A percentile compares a stretch with the other conserved stretches of the same genome.
Conservation (phyloP, 2,329 filamentous ascomycete genomes). For the Phaeosphaeria sp. region DNA sequence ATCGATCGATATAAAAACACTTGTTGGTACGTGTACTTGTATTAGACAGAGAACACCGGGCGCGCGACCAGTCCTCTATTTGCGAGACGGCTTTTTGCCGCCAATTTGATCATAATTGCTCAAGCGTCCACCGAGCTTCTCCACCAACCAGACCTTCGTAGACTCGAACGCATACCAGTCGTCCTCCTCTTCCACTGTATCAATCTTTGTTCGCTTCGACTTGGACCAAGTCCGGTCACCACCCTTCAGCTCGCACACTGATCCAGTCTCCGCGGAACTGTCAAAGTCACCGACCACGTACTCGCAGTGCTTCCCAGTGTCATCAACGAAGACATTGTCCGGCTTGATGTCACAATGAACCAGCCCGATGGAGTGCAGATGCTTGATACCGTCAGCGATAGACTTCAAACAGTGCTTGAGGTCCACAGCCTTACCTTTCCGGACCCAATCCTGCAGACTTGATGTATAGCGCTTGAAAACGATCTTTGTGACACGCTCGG, state of each 20-base stretch:
- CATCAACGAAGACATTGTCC: slow-evolving; percentile 4
- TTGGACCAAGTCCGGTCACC: not conserved
- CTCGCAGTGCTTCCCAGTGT: not conserved
- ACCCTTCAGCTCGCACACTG: not conserved
- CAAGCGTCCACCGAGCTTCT: too few species aligned
- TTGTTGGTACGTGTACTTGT: too few species aligned
- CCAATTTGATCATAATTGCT: too few species aligned
- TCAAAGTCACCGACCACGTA: slow-evolving; percentile 7
- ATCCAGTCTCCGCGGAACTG: not conserved
- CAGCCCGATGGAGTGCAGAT: slow-evolving; percentile 4
- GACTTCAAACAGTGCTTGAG: slow-evolving; percentile 1
- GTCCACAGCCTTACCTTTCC: slow-evolving; percentile 1
- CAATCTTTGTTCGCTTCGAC: not conserved
- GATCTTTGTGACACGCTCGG: slow-evolving; percentile 2
- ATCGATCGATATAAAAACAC: too few species aligned
- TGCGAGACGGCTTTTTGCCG: too few species aligned
- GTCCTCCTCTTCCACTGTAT: slow-evolving; percentile 3
- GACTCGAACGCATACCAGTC: slow-evolving; percentile 8
- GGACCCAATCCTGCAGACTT: slow-evolving; percentile 6
- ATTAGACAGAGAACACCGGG: too few species aligned
- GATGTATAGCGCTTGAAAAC: slow-evolving; percentile 7
- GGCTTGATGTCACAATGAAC: slow-evolving; percentile 9
- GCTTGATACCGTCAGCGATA: not conserved
- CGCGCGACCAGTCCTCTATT: too few species aligned
- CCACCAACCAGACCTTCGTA: not conserved